Conservation (phyloP, 2,329 filamentous ascomycete species). For the Penicillium sp. region DNA sequence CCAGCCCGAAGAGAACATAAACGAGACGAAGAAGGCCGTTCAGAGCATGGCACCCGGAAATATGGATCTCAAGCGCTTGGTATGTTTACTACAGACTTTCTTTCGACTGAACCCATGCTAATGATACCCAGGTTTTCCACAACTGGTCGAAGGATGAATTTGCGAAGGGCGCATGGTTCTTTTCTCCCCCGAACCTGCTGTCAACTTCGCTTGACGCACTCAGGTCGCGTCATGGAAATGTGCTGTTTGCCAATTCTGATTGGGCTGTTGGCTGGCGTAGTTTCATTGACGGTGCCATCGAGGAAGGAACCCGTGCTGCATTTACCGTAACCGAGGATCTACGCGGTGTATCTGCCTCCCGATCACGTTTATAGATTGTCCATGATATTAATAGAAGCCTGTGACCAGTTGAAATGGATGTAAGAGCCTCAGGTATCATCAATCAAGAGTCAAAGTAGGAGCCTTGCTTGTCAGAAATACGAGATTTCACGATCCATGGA, state of each 20-base stretch:
- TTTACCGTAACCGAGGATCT: slow-evolving; percentile 30
- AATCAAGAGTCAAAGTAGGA: no score
- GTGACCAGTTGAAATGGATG: no score
- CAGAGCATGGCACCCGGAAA: slow-evolving; percentile 33
- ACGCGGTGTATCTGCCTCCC: neutral
- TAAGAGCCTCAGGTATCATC: no score
- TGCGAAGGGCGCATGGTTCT: slow-evolving; percentile 51
- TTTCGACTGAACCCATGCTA: neutral
- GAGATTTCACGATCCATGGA: no score
- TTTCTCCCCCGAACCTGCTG: slow-evolving; percentile 41
- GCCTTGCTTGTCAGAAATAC: no score
- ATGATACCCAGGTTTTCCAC: slow-evolving; percentile 43
- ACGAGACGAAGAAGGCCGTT: slow-evolving; percentile 36
- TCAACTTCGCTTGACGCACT: slow-evolving; percentile 45
- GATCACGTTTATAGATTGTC: slow-evolving; percentile 2
- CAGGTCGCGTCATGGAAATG: slow-evolving; percentile 45
- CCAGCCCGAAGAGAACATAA: slow-evolving; percentile 46
- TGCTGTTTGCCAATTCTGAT: slow-evolving; percentile 52
- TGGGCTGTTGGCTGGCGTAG: slow-evolving; percentile 55
- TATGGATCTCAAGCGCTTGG: slow-evolving; percentile 27
- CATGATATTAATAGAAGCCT: no score
- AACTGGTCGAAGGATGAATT: slow-evolving; percentile 54
- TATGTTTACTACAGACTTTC: slow-evolving; percentile 4
- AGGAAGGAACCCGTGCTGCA: slow-evolving; percentile 46
- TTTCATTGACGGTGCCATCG: slow-evolving; percentile 55